Conservation (phyloP, 331 rosid genomes). For the Rosa hybrid region DNA sequence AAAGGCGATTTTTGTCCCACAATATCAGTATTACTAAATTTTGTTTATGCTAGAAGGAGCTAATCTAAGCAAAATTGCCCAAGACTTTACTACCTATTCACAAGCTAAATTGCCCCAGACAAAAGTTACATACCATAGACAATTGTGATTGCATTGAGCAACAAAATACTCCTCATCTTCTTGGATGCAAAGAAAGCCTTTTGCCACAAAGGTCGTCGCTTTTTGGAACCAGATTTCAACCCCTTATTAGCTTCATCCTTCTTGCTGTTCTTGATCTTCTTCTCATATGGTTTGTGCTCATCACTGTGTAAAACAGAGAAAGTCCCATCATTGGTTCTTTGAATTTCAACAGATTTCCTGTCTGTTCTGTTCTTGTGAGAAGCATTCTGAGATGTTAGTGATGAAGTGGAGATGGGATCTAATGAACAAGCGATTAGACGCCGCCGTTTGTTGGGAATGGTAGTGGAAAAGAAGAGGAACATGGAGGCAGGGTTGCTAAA, state of each 20-base stretch:
- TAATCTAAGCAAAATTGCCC: not conserved
- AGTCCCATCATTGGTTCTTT: conserved; percentile 8
- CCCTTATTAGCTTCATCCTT: conserved; percentile 3
- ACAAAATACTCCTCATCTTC: conserved; percentile 24
- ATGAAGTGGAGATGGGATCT: conserved; percentile 23
- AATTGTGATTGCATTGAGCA: conserved; percentile 33
- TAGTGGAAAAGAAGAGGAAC: conserved; percentile 20
- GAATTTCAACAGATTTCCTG: conserved; percentile 16
- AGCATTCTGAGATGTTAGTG: conserved; percentile 14
- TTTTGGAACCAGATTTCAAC: conserved; percentile 7
- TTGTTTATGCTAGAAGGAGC: not conserved
- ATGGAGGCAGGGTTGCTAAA: not conserved
- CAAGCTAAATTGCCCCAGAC: not conserved
- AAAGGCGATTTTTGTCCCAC: not conserved
- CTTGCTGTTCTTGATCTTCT: conserved; percentile 8
- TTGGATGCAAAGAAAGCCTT: conserved; percentile 29
- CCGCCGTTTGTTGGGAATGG: conserved; percentile 8
- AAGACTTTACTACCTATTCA: not conserved
- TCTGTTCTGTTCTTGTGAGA: not conserved
- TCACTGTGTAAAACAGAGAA: conserved; percentile 1
- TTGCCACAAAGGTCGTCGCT: conserved; percentile 13
- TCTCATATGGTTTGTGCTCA: conserved; percentile 7
- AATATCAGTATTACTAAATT: not conserved
- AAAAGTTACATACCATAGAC: conserved; percentile 30
- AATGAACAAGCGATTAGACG: conserved; percentile 7